Evolutionary conservation across 2,329 filamentous ascomycete species (phyloP).

Genomic region (Fonsecaea pedrosoi): DNA sequence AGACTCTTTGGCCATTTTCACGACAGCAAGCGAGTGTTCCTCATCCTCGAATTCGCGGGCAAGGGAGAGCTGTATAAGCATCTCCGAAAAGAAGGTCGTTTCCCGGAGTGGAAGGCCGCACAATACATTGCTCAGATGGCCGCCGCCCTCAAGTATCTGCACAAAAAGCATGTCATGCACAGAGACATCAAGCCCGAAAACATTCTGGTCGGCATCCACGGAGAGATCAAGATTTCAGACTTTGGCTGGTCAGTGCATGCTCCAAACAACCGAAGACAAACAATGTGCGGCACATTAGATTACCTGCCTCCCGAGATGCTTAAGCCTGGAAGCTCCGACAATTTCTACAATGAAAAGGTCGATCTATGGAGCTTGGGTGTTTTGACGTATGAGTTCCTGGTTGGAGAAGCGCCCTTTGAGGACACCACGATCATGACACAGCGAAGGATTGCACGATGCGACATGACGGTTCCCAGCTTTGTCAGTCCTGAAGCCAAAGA

Average conservation of each 20-base stretch:
- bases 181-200: conserved; percentile 98
- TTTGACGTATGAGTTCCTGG: conserved; percentile 92
- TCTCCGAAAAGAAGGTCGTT: conserved; percentile 76
- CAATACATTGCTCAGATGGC: conserved; percentile 91
- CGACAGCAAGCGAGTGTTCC: conserved; percentile 83
- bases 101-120: conserved; percentile 84
- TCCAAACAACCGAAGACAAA: conserved; percentile 89
- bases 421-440: conserved; percentile 96
- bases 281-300: conserved; percentile 96
- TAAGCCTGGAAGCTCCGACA: conserved; percentile 77
- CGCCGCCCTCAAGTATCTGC: conserved; percentile 85
- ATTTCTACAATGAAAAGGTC: conserved; percentile 93
- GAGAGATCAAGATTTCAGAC: conserved; percentile 97
- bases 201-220: conserved; percentile 92
- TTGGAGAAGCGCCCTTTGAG: conserved; percentile 96
- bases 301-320: conserved; percentile 99
- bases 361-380: conserved; percentile 96
- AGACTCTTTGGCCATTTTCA: conserved; percentile 87
- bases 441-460: conserved; percentile 81
- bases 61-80: conserved; percentile 90
- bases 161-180: conserved; percentile 97
- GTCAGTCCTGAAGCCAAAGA: conserved; percentile 90
- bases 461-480: conserved; percentile 91
- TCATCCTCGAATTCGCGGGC: conserved; percentile 85
- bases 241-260: conserved; percentile 99